phyloP scores from a whole-genome alignment of 192 early-diverging fungal genomes.

The Podila epicladia region DNA sequence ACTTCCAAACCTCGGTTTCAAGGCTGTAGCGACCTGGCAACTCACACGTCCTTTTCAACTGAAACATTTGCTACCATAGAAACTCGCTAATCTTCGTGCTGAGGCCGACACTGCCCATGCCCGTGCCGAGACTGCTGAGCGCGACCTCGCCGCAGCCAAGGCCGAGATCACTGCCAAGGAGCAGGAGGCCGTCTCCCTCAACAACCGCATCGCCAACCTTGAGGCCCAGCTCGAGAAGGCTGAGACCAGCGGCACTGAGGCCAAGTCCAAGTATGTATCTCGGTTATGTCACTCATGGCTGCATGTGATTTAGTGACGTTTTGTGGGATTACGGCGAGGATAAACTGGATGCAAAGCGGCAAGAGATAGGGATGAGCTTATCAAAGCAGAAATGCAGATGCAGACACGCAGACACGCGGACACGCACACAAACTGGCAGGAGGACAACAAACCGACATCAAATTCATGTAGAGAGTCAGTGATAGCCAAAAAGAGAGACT shows the following conservation, averaged over 20 bases:
- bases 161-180: conserved; percentile 74
- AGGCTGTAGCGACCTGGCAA: too few species aligned
- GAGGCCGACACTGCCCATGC: conserved; percentile 71
- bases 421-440: too few species aligned
- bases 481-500: too few species aligned
- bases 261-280: conserved; percentile 62
- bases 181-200: conserved; percentile 75
- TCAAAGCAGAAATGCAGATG: too few species aligned
- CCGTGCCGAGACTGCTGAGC: conserved; percentile 72
- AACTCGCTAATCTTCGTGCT: conserved; percentile 68
- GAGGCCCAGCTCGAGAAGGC: conserved; percentile 68
- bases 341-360: too few species aligned
- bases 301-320: background rate
- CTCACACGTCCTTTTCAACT: too few species aligned
- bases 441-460: too few species aligned
- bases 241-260: conserved; percentile 66
- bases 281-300: background rate
- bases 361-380: too few species aligned
- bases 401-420: too few species aligned
- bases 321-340: too few species aligned
- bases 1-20: too few species aligned
- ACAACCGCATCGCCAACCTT: conserved; percentile 71
- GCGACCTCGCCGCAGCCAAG: conserved; percentile 64
- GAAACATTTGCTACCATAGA: conserved; percentile 49
- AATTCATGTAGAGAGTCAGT: too few species aligned